These are phyloP conservation scores for Luffa aegyptiaca DNA, from an alignment of 306 rosid species.

Conservation along the genomic window DNA sequence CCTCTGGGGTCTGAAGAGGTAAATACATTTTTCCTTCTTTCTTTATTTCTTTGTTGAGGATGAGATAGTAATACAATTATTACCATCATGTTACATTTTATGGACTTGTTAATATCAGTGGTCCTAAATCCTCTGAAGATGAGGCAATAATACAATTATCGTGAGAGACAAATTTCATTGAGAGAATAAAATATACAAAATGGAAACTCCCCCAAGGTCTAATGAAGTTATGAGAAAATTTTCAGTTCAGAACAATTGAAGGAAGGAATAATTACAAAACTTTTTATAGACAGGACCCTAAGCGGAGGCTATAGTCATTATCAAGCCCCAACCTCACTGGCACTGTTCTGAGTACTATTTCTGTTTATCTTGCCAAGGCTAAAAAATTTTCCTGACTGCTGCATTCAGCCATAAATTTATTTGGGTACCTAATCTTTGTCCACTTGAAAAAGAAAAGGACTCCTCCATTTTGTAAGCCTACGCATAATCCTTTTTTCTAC, in stretches of 20 bases:
- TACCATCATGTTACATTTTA: not conserved
- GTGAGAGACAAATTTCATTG: not conserved
- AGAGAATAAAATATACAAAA: not conserved
- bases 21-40: slow-evolving; percentile 15
- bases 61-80: not conserved
- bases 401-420: not conserved
- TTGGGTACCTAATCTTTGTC: too few species aligned
- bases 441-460: too few species aligned
- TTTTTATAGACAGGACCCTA: not conserved
- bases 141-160: not conserved
- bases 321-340: not conserved
- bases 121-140: not conserved
- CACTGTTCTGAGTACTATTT: not conserved
- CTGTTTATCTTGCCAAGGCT: not conserved
- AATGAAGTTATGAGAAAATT: not conserved
- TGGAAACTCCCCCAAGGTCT: not conserved
- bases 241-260: not conserved
- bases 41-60: not conserved
- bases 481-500: too few species aligned
- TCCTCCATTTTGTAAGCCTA: too few species aligned
- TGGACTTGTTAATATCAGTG: not conserved
- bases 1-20: slow-evolving; percentile 84
- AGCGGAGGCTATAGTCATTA: not conserved
- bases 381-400: not conserved
- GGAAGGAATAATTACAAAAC: not conserved